These are phyloP conservation scores for Agrocybe chaxingu DNA, from an alignment of 768 basidiomycete genomes.

Conservation along the genomic window DNA sequence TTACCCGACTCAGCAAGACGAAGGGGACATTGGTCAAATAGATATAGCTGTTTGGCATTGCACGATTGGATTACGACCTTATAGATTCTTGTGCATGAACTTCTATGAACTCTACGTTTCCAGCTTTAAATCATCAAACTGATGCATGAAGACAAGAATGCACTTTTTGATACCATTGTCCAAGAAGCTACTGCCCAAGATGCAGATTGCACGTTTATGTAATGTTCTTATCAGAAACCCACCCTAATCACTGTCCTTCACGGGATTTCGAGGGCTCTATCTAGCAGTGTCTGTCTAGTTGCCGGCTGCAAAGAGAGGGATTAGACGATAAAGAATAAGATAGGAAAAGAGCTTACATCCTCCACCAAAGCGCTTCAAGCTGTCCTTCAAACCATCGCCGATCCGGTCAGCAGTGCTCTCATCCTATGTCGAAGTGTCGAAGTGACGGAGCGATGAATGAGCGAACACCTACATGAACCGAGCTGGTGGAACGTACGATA, in stretches of 20 bases:
- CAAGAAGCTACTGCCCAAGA: too few species aligned
- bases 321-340: background rate
- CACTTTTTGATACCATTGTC: too few species aligned
- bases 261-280: too few species aligned
- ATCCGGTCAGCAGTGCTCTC: constrained; percentile 34
- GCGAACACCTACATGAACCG: background rate
- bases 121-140: background rate
- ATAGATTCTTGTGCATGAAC: background rate
- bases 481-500: constrained; percentile 30
- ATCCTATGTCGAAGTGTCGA: constrained; percentile 21
- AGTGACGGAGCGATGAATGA: background rate
- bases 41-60: background rate
- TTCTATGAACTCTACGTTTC: background rate
- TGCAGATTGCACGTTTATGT: too few species aligned
- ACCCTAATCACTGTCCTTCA: too few species aligned
- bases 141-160: too few species aligned
- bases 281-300: background rate
- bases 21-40: constrained; percentile 43
- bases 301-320: constrained; percentile 2
- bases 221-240: too few species aligned
- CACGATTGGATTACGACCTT: background rate
- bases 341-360: constrained; percentile 16
- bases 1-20: constrained; percentile 46
- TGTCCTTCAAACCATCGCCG: constrained; percentile 31
- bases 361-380: constrained; percentile 33